Conservation (phyloP, 306 rosid genomes). For the Medicago arabica region DNA sequence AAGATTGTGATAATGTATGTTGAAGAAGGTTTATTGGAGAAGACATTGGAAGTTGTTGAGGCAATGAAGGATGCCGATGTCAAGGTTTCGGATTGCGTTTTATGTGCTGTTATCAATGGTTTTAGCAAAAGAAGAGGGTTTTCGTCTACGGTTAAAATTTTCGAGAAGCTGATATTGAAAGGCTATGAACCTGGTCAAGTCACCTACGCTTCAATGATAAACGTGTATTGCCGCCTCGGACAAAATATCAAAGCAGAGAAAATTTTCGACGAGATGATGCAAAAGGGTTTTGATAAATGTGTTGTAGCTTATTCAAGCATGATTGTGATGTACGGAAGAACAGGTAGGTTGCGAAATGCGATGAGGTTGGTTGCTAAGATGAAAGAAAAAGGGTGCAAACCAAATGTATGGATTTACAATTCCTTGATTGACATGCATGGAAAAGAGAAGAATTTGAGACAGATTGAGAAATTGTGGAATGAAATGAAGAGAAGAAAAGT, state of each 20-base stretch:
- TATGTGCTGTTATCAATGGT: slow-evolving; percentile 71
- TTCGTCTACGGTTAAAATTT: slow-evolving; percentile 50
- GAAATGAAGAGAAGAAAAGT: slow-evolving; percentile 78
- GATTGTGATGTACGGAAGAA: slow-evolving; percentile 77
- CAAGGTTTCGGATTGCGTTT: slow-evolving; percentile 63
- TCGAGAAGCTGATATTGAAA: slow-evolving; percentile 47
- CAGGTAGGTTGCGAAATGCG: slow-evolving; percentile 59
- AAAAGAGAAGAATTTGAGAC: slow-evolving; percentile 62
- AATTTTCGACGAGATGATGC: slow-evolving; percentile 61
- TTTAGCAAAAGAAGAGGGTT: slow-evolving; percentile 62
- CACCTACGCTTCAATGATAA: slow-evolving; percentile 67
- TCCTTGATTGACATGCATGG: slow-evolving; percentile 83
- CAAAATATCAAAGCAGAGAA: slow-evolving; percentile 58
- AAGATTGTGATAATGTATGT: slow-evolving; percentile 72
- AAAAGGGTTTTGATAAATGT: slow-evolving; percentile 71
- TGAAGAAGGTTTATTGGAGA: slow-evolving; percentile 62
- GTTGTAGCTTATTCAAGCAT: slow-evolving; percentile 79
- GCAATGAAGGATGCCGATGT: slow-evolving; percentile 56
- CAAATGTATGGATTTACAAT: slow-evolving; percentile 82
- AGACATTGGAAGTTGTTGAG: slow-evolving; percentile 59
- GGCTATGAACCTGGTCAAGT: slow-evolving; percentile 80
- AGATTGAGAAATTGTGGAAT: slow-evolving; percentile 72
- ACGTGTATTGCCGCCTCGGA: slow-evolving; percentile 66
- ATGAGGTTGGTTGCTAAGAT: slow-evolving; percentile 70
- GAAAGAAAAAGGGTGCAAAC: slow-evolving; percentile 80